Evolutionary conservation across 1,284 basidiomycete species (phyloP), one percentile per base, ranked within the genome.

Genomic region (Tylopilus sp.): DNA sequence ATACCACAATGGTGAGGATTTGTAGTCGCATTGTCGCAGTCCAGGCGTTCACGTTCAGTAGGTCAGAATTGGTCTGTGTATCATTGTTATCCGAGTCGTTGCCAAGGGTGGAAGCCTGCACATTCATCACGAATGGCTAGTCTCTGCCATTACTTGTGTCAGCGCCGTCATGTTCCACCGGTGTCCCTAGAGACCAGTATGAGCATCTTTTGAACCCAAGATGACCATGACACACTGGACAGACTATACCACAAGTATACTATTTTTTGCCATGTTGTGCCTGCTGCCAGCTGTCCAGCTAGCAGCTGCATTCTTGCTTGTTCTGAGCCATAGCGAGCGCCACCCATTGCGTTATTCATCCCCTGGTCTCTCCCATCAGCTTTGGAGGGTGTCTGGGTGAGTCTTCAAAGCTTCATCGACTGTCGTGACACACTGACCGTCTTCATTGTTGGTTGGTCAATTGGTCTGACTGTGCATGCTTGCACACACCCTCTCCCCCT

Each of bases 1-100:
- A n/a, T 15, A 77, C 76, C 62, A 78, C 70, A 19, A 77, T 29
- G 47, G 76, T 80, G 52, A 80, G 72, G 10, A 62, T 16, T 54
- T 80, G 78, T 22, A 77, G 33, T 3, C 76, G 70, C 13, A 74
- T 65, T 63, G 47, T 73, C 76, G 29, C 29, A 29, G 29, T 29
- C 29, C 76, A 77, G 9, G 61, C 63, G 6, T 29, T 29, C 29
- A 29, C 6, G 33, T 52, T 61, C 9, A 77, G 36, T 8, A 80
- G 39, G 8, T 74, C 61, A 1, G 76, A 65, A 6, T 71, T 60
- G 51, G 54, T 13, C 39, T 61, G 59, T 22, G 65, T 16, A 16
- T 76, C 69, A 6, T 66, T 63, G 7, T 66, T 36, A 16, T 52
- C 51, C 6, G 29, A 29, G 29, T 29, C 29, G 15, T 62, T 52